These are phyloP conservation scores for Diaporthe citri DNA, from an alignment of 2,329 filamentous ascomycete genomes.

Conservation along the genomic window DNA sequence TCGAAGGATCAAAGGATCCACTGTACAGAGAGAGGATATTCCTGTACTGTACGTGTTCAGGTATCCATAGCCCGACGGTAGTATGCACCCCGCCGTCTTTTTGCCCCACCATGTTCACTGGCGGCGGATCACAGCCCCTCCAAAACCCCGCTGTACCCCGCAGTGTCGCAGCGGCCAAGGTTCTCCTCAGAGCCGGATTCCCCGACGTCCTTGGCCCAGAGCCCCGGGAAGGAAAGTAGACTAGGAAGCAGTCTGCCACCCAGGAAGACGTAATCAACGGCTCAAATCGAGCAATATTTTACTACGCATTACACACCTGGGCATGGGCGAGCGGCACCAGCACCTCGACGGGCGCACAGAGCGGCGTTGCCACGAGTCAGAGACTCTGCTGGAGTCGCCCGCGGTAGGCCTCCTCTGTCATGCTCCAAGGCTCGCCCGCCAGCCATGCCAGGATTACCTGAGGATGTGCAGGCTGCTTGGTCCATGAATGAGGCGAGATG, in stretches of 20 bases:
- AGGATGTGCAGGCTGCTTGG: no score
- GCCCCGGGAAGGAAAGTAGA: background rate
- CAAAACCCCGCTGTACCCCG: constrained; percentile 25
- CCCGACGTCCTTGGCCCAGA: constrained; percentile 29
- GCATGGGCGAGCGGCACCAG: background rate
- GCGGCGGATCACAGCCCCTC: constrained; percentile 20
- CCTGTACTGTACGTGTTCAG: background rate
- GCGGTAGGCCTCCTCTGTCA: background rate
- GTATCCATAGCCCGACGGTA: background rate
- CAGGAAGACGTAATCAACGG: constrained; percentile 7
- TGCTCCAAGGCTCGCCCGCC: background rate
- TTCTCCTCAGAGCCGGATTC: constrained; percentile 18
- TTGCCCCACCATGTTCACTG: background rate
- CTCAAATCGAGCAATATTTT: background rate
- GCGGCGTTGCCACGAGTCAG: constrained; percentile 11
- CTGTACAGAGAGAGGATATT: background rate
- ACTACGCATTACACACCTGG: background rate
- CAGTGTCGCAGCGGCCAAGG: background rate
- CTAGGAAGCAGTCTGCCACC: background rate
- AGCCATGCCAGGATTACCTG: background rate
- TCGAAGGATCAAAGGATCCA: background rate
- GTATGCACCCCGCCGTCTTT: background rate
- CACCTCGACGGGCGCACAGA: background rate
- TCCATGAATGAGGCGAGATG: background rate
- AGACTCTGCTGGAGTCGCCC: background rate